Percentiles rank a stretch among this genome's conserved stretches.
Conservation (phyloP, 495 filamentous ascomycete genomes). For the Trichoderma parareesei region DNA sequence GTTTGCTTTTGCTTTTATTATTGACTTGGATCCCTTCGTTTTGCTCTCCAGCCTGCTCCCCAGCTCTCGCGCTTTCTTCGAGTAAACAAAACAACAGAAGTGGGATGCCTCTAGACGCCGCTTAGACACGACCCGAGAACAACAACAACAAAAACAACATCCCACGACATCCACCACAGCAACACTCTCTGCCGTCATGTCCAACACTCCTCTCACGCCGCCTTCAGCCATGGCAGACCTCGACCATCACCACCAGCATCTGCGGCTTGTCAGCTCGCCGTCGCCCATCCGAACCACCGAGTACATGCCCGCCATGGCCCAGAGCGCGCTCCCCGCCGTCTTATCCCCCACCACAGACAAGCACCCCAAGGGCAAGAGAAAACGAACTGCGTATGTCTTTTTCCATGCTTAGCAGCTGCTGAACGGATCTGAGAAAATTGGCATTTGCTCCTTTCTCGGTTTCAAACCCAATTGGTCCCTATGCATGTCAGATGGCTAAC, state of each 20-base stretch:
- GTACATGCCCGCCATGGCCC: background rate
- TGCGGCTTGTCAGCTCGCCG: constrained; percentile 7
- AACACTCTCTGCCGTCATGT: background rate
- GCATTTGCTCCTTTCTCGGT: constrained; percentile 10
- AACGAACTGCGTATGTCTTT: constrained; percentile 44
- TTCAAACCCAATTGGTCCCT: constrained; percentile 13
- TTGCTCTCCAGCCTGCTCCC: background rate
- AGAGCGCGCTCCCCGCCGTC: constrained; percentile 8
- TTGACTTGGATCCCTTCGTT: background rate
- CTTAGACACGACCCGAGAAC: background rate
- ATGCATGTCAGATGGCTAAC: constrained; percentile 15
- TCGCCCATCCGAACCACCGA: constrained; percentile 2
- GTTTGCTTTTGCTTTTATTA: background rate
- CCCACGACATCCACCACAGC: background rate
- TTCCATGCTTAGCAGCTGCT: background rate
- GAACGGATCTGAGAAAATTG: constrained; percentile 12
- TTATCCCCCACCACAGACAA: constrained; percentile 18
- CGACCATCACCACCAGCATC: background rate
- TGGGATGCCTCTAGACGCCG: constrained; percentile 3
- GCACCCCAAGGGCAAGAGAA: constrained; percentile 45
- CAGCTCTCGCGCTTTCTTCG: background rate
- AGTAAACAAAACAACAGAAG: background rate
- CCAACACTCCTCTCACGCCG: background rate
- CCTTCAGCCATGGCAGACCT: background rate
- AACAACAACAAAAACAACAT: background rate